A percentile compares a stretch with the other conserved stretches of the same genome.
Conservation (phyloP, 1,139 yeast genomes). For the Lipomyces yarrowii region DNA sequence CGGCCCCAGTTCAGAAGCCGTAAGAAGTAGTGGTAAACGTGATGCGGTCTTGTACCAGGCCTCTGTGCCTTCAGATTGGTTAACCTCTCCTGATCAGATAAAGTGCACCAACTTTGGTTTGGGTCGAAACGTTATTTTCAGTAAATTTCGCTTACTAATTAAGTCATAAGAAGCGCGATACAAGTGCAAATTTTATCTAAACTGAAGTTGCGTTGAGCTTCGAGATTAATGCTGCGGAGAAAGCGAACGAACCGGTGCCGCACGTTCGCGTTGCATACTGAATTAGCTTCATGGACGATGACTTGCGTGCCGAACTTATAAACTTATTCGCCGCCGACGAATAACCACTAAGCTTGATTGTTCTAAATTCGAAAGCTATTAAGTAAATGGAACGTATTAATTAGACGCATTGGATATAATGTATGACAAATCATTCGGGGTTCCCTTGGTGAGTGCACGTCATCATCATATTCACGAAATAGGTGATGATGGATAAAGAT, state of each 20-base stretch:
- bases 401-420: no score
- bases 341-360: neutral
- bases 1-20: neutral
- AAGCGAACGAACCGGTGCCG: neutral
- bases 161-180: neutral
- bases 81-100: neutral
- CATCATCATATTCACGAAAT: no score
- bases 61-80: neutral
- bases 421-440: no score
- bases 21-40: neutral
- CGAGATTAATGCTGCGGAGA: neutral
- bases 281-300: neutral
- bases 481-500: neutral
- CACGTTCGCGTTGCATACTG: neutral
- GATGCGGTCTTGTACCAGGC: neutral
- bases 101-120: neutral
- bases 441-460: no score
- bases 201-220: neutral
- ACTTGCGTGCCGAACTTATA: neutral
- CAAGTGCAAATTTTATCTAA: neutral
- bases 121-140: neutral
- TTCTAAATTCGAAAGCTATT: no score
- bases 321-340: neutral
- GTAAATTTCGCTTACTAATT: neutral
- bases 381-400: no score